phyloP scores from a whole-genome alignment of 257 asterid genomes.

The Solanum pinnatisectum region DNA sequence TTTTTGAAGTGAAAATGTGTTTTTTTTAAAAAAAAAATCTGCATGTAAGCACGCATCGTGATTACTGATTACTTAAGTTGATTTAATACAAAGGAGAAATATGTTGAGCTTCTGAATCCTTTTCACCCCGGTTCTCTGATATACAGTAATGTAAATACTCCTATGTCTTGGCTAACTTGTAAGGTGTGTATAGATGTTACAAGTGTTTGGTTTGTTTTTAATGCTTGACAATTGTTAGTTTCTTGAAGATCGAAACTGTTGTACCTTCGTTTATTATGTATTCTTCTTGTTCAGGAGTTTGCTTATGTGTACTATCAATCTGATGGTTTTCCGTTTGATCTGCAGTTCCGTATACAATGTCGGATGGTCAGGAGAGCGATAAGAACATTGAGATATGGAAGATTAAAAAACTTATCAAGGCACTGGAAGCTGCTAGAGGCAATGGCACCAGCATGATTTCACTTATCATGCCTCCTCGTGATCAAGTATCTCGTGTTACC shows the following conservation, averaged over 20 bases:
- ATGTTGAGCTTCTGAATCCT: background rate
- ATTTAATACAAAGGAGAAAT: background rate
- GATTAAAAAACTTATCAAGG: constrained; percentile 7
- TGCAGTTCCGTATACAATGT: background rate
- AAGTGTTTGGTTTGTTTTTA: background rate
- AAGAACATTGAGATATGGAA: constrained; percentile 11
- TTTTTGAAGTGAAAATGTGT: background rate
- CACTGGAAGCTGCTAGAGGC: constrained; percentile 15
- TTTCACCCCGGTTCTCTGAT: background rate
- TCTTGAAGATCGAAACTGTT: background rate
- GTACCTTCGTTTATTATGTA: background rate
- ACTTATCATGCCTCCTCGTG: constrained; percentile 12
- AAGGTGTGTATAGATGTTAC: background rate
- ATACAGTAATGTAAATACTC: background rate
- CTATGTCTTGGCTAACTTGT: background rate
- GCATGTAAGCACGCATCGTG: background rate
- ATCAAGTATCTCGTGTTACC: constrained; percentile 11
- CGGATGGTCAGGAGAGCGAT: constrained; percentile 11
- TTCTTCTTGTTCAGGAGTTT: background rate
- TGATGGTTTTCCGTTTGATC: background rate
- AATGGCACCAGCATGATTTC: constrained; percentile 18
- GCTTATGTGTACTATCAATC: background rate
- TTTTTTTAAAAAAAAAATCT: background rate
- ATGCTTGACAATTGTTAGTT: background rate
- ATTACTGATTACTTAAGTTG: background rate